phyloP scores from a whole-genome alignment of 805 yeast species.

The Schwanniomyces sp. region DNA sequence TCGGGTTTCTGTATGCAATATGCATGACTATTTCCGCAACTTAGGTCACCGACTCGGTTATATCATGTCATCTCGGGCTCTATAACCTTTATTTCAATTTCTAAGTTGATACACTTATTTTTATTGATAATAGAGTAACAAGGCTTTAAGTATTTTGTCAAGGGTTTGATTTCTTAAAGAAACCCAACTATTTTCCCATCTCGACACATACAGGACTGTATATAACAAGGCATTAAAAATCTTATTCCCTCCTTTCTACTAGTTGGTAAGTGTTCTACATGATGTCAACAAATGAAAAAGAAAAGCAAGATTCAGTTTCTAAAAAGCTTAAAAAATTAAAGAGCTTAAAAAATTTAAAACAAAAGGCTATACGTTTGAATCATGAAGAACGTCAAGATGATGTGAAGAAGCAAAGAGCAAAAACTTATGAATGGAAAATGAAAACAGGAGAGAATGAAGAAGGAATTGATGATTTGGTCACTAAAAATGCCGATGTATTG shows the following conservation, averaged over 20 bases:
- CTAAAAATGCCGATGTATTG: conserved; percentile 5
- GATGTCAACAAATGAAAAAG: neutral
- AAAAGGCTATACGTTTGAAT: conserved; percentile 15
- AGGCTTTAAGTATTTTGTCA: neutral
- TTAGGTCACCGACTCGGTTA: neutral
- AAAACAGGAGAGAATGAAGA: conserved; percentile 21
- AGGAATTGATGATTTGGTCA: conserved; percentile 35
- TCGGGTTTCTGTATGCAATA: neutral
- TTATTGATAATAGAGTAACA: neutral
- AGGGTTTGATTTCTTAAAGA: no score
- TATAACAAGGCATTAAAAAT: no score
- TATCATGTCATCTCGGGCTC: neutral
- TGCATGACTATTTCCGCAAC: neutral
- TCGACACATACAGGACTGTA: no score
- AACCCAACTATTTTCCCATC: no score
- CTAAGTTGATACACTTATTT: no score
- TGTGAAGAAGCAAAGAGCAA: conserved; percentile 11
- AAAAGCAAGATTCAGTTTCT: neutral
- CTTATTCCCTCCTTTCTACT: no score
- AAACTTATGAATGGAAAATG: conserved; percentile 8
- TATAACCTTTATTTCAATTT: neutral
- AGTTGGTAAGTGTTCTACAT: neutral
- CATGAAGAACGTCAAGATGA: conserved; percentile 16
- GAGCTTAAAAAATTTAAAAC: conserved; percentile 15
- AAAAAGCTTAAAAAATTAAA: conserved; percentile 3